phyloP scores from a whole-genome alignment of 139 green algal species.

The Closterium sp. region DNA sequence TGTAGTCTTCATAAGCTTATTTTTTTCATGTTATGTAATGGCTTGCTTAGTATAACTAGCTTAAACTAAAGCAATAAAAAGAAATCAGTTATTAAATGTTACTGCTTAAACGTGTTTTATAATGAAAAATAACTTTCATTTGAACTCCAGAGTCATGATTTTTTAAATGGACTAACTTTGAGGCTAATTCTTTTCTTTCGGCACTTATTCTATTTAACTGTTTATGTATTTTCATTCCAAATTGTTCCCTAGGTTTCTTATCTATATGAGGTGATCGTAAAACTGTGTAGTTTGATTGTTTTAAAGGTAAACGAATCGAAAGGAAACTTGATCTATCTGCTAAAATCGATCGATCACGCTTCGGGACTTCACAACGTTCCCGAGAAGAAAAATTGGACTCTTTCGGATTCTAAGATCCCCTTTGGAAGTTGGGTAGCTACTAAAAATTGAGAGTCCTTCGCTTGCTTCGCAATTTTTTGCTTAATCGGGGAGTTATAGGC shows the following conservation, averaged over 20 bases:
- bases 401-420: too few relatives aligned
- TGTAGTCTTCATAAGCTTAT: conserved; percentile 9
- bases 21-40: background rate
- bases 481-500: too few relatives aligned
- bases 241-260: conserved; percentile 26
- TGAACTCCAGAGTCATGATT: conserved; percentile 8
- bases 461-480: background rate
- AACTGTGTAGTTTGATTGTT: conserved; percentile 6
- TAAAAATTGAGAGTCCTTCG: background rate
- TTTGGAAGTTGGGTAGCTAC: too few relatives aligned
- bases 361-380: too few relatives aligned
- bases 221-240: conserved; percentile 29
- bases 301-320: conserved; percentile 17
- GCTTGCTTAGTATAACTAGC: too few relatives aligned
- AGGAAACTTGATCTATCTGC: conserved; percentile 5
- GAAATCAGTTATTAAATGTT: too few relatives aligned
- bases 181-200: background rate
- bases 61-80: too few relatives aligned
- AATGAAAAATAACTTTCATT: conserved; percentile 7
- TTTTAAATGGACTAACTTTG: background rate
- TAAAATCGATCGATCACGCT: background rate
- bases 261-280: conserved; percentile 23
- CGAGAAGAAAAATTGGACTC: too few relatives aligned
- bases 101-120: conserved; percentile 8
- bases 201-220: background rate